Evolutionary conservation across 495 filamentous ascomycete genomes (phyloP).

Genomic region (Neurospora sp.): DNA sequence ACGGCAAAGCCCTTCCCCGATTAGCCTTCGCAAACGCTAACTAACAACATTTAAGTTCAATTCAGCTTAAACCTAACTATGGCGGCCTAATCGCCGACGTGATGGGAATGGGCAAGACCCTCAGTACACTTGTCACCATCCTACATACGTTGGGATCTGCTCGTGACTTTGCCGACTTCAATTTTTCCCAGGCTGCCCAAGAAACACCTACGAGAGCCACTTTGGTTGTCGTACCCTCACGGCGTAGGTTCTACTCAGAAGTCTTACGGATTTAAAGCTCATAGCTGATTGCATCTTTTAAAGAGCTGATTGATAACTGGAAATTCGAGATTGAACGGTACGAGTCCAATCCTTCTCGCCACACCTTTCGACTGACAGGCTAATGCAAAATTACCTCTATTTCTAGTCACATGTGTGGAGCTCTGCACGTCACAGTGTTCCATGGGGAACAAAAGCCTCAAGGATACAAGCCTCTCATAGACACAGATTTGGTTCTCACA

Average conservation of each 20-base stretch:
- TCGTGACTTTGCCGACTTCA: constrained; percentile 34
- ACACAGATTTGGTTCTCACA: constrained; percentile 5
- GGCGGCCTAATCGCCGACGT: constrained; percentile 36
- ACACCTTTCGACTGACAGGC: background rate
- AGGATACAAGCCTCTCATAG: too few relatives aligned
- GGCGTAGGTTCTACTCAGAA: constrained; percentile 9
- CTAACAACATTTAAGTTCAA: too few relatives aligned
- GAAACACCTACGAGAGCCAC: constrained; percentile 17
- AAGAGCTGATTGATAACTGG: constrained; percentile 20
- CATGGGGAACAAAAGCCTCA: too few relatives aligned
- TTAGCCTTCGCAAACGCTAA: too few relatives aligned
- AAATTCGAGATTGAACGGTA: constrained; percentile 18
- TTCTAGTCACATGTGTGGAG: too few relatives aligned
- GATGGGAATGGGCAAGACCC: constrained; percentile 40
- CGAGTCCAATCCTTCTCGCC: background rate
- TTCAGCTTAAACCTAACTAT: too few relatives aligned
- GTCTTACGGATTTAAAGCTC: background rate
- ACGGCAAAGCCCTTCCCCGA: too few relatives aligned
- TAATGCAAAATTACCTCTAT: too few relatives aligned
- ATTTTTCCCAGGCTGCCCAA: background rate
- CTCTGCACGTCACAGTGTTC: too few relatives aligned
- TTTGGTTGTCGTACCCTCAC: constrained; percentile 32
- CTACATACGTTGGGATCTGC: constrained; percentile 15
- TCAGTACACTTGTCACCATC: constrained; percentile 28
- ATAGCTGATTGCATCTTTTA: background rate